These are phyloP conservation scores for Durio zibethinus DNA, from an alignment of 345 rosid species.

Conservation along the genomic window DNA sequence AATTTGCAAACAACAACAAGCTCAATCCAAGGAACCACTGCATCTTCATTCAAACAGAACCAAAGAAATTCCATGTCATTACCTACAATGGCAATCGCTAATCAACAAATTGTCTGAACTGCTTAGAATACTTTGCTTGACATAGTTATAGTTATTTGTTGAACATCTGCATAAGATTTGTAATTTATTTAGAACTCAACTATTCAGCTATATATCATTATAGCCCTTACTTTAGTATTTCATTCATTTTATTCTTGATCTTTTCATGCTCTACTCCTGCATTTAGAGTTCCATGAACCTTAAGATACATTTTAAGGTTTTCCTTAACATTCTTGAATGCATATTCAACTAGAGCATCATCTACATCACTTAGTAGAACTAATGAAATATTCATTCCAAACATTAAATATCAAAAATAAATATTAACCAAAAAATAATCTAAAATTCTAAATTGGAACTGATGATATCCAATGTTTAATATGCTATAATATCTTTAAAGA, in stretches of 20 bases:
- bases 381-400: conserved; percentile 19
- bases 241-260: conserved; percentile 63
- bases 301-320: conserved; percentile 73
- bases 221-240: conserved; percentile 68
- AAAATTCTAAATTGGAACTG: not conserved
- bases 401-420: not conserved
- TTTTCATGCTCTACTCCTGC: conserved; percentile 64
- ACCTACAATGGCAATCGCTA: too few relatives aligned
- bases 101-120: too few relatives aligned
- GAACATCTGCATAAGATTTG: too few relatives aligned
- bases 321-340: conserved; percentile 80
- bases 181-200: too few relatives aligned
- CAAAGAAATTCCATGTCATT: too few relatives aligned
- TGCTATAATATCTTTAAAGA: conserved; percentile 54
- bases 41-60: too few relatives aligned
- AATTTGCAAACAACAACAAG: too few relatives aligned
- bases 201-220: too few relatives aligned
- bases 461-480: not conserved
- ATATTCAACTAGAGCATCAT: conserved; percentile 71
- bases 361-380: conserved; percentile 64
- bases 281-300: conserved; percentile 63
- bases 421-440: not conserved
- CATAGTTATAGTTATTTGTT: too few relatives aligned
- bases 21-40: too few relatives aligned
- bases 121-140: too few relatives aligned